These are phyloP conservation scores for Agaricus subrufescens DNA, from an alignment of 768 basidiomycete genomes.

Conservation along the genomic window DNA sequence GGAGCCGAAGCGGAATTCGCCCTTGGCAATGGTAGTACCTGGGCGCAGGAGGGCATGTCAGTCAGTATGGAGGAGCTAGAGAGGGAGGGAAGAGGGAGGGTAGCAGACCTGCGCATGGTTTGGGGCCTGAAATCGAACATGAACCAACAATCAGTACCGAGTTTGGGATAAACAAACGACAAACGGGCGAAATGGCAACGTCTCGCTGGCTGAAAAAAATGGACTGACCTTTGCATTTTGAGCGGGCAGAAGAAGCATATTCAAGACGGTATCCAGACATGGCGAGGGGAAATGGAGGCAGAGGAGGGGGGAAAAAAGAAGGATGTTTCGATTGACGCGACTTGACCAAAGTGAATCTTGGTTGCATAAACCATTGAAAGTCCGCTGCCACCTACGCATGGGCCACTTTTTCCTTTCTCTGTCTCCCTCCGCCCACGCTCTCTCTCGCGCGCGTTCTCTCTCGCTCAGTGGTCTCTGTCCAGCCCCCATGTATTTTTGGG, in stretches of 20 bases:
- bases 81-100: not conserved
- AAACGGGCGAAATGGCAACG: constrained; percentile 14
- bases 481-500: not conserved
- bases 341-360: constrained; percentile 20
- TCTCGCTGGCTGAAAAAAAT: constrained; percentile 17
- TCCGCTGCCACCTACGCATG: constrained; percentile 41
- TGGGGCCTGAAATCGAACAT: constrained; percentile 48
- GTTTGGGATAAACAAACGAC: constrained; percentile 18
- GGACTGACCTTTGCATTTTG: constrained; percentile 74
- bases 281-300: constrained; percentile 14
- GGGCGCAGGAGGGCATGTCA: constrained; percentile 6
- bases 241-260: constrained; percentile 60
- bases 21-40: constrained; percentile 75
- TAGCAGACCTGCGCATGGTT: constrained; percentile 67
- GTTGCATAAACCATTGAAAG: constrained; percentile 35
- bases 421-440: not conserved
- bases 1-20: constrained; percentile 65
- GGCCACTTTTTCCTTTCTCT: constrained; percentile 28
- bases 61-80: constrained; percentile 14
- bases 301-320: constrained; percentile 22
- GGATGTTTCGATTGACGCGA: constrained; percentile 26
- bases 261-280: constrained; percentile 74
- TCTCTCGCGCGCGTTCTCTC: not conserved
- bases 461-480: not conserved
- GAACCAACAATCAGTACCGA: constrained; percentile 8